phyloP scores from a whole-genome alignment of 164 flowering plant genomes.

The Dillenia suffruticosa region DNA sequence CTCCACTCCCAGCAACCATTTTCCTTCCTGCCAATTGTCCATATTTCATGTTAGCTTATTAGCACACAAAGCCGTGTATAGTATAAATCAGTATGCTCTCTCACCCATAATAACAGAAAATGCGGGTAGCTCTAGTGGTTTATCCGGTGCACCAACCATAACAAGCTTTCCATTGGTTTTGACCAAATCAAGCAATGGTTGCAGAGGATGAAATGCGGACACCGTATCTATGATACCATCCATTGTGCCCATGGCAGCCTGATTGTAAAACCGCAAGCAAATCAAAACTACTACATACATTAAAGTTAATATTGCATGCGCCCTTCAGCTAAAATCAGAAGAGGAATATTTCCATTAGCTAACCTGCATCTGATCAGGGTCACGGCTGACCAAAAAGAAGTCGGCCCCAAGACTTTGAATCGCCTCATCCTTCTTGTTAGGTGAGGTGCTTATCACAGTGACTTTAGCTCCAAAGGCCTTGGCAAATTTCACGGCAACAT shows the following conservation, averaged over 20 bases:
- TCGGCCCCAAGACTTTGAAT: constrained; percentile 40
- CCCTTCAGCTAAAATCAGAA: not conserved
- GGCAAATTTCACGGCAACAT: constrained; percentile 46
- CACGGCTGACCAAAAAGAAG: constrained; percentile 34
- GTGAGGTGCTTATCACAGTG: constrained; percentile 37
- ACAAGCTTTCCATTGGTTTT: constrained; percentile 40
- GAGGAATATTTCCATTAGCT: not conserved
- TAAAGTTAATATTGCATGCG: too few relatives aligned
- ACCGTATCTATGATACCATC: constrained; percentile 49
- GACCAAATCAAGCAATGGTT: constrained; percentile 31
- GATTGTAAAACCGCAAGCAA: not conserved
- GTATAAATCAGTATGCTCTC: not conserved
- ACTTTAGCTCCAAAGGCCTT: constrained; percentile 43
- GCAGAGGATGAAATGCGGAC: constrained; percentile 30
- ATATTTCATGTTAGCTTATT: too few relatives aligned
- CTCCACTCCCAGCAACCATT: too few relatives aligned
- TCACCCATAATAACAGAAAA: constrained; percentile 36
- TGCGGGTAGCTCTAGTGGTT: constrained; percentile 36
- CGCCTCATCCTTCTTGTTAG: constrained; percentile 34
- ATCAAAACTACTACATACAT: too few relatives aligned
- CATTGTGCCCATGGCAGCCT: constrained; percentile 40
- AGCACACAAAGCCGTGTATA: too few relatives aligned
- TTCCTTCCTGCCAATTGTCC: too few relatives aligned
- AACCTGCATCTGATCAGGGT: constrained; percentile 37
- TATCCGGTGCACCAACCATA: constrained; percentile 35